Evolutionary conservation across 768 basidiomycete genomes (phyloP).

Genomic region (Xerocomus brunneocitrinus): DNA sequence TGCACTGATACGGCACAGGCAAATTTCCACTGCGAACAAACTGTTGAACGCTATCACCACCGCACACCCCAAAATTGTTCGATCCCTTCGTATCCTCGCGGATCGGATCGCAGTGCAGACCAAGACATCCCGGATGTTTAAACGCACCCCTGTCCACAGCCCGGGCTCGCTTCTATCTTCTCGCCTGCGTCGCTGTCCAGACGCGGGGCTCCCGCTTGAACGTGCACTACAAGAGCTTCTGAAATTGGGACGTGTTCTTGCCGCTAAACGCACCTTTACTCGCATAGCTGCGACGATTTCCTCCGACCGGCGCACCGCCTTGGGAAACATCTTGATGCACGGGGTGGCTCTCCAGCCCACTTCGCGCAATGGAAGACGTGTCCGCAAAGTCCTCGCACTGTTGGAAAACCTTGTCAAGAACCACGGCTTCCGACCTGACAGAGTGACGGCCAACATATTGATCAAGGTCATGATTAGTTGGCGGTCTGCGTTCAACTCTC

Average conservation of each 20-base stretch:
- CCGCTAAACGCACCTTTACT: conserved; percentile 42
- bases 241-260: conserved; percentile 35
- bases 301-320: conserved; percentile 32
- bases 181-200: conserved; percentile 6
- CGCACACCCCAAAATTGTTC: conserved; percentile 11
- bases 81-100: conserved; percentile 5
- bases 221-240: conserved; percentile 21
- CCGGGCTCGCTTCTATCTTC: conserved; percentile 16
- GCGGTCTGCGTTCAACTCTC: conserved; percentile 38
- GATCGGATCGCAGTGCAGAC: conserved; percentile 6
- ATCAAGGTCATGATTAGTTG: conserved; percentile 57
- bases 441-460: conserved; percentile 66
- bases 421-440: conserved; percentile 56
- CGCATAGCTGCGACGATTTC: conserved; percentile 28
- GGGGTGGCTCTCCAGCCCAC: conserved; percentile 32
- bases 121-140: conserved; percentile 7
- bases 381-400: conserved; percentile 39
- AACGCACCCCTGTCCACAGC: conserved; percentile 3
- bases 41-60: conserved; percentile 23
- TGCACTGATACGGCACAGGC: conserved; percentile 38
- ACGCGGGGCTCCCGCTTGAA: conserved; percentile 10
- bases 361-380: conserved; percentile 40
- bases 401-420: conserved; percentile 40
- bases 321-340: conserved; percentile 58
- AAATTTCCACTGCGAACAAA: conserved; percentile 34